Evolutionary conservation across 805 yeast species (phyloP), one percentile per base, ranked within the genome.

Genomic region (Starmerella asiatica): DNA sequence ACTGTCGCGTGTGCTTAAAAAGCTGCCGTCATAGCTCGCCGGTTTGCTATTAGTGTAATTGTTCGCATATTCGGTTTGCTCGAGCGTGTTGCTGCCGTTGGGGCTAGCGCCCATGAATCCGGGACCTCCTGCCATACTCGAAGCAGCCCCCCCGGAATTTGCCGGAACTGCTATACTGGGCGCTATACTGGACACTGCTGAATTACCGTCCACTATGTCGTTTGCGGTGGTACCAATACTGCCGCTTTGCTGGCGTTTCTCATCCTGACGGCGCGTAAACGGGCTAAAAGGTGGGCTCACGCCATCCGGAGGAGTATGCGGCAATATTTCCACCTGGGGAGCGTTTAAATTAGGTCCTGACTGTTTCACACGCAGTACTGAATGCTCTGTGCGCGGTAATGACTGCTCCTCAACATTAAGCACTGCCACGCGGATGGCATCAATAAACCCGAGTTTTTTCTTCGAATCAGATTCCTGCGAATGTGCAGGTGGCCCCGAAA

Each of bases 361-460:
- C n/a, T n/a, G n/a, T n/a, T n/a, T n/a, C n/a, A n/a, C n/a, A n/a
- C n/a, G n/a, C 21, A 29, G 5, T 5, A 7, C 23, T 15, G 4
- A n/a, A 12, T 28, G 16, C 7, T 16, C 7, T 21, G 5, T 14
- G 33, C 33, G 9, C 9, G 5, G 15, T 7, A 17, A 9, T 14
- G 21, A 8, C 14, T 12, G 7, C 21, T 17, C 24, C 24, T 36
- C 19, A 30, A 37, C 36, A 17, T 32, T 28, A 19, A 32, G 21
- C 3, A 43, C 43, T 2, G 45, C 47, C 19, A 36, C 20, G 21
- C 37, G 29, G 27, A 44, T 34, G 21, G 47, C 47, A 8, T 44
- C 47, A 12, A 44, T 37, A 18, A 44, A 40, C 6, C 47, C 47
- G n/a, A 35, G 28, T 1, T 32, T 29, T 11, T 7, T 11, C 26